Conservation (phyloP, 78 protist species). For the Dictyostelium brefeldianum region DNA sequence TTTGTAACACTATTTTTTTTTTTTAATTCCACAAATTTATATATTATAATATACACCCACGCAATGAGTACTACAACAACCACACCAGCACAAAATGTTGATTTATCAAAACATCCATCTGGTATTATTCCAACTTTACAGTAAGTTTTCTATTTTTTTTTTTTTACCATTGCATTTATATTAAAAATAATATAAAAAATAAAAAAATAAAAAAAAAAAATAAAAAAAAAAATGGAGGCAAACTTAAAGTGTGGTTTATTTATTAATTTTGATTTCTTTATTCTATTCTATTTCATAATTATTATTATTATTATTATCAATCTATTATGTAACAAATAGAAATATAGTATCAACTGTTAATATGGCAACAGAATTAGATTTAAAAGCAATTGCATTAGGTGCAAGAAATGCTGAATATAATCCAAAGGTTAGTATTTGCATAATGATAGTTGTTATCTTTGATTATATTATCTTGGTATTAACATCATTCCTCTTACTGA, state of each 20-base stretch:
- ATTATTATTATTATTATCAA: not conserved
- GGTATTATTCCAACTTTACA: conserved; percentile 87
- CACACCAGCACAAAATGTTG: conserved; percentile 40
- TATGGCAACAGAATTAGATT: conserved; percentile 90
- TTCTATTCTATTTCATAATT: not conserved
- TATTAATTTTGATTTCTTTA: not conserved
- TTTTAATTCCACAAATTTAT: too few relatives aligned
- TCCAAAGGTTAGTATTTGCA: conserved; percentile 90
- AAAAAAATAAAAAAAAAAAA: too few relatives aligned
- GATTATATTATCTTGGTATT: too few relatives aligned
- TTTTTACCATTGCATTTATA: not conserved
- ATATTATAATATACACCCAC: too few relatives aligned
- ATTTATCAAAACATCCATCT: conserved; percentile 82
- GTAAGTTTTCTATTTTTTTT: conserved; percentile 34
- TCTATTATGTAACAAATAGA: conserved; percentile 17
- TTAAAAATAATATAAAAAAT: too few relatives aligned
- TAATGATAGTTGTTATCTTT: not conserved
- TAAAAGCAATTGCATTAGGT: conserved; percentile 92
- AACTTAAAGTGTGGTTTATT: not conserved
- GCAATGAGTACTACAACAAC: conserved; percentile 21
- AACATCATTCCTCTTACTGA: not conserved
- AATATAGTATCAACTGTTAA: conserved; percentile 97
- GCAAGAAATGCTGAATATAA: conserved; percentile 99
- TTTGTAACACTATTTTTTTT: too few relatives aligned
- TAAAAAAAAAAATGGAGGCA: too few relatives aligned